Evolutionary conservation across 106 monocot genomes (phyloP).

Genomic region (Allium sativum): DNA sequence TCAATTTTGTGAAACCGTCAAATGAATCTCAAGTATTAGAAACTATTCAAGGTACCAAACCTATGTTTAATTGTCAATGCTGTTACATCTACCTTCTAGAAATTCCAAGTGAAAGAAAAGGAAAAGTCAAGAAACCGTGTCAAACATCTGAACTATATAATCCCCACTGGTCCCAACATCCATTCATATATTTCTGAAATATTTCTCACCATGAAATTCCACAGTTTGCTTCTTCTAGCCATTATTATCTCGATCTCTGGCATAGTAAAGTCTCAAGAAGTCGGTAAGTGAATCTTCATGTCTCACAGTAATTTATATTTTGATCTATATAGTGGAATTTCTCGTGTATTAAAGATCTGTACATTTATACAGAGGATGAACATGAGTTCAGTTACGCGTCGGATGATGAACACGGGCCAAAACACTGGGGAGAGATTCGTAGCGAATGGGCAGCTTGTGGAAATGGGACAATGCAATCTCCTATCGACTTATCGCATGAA

Average conservation of each 20-base stretch:
- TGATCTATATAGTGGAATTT: not conserved
- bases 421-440: slow-evolving; percentile 40
- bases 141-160: no score
- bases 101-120: no score
- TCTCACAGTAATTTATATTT: not conserved
- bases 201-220: not conserved
- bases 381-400: no score
- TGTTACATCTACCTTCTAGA: no score
- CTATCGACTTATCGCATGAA: slow-evolving; percentile 37
- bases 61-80: no score
- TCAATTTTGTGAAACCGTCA: no score
- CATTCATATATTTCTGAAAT: no score
- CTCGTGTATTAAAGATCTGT: no score
- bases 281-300: not conserved
- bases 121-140: no score
- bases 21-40: no score
- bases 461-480: slow-evolving; percentile 47
- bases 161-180: no score
- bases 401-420: slow-evolving; percentile 17
- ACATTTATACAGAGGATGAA: slow-evolving; percentile 19
- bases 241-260: not conserved
- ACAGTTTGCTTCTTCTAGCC: not conserved
- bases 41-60: no score
- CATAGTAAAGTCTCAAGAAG: not conserved
- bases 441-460: slow-evolving; percentile 36